A percentile compares a stretch with the other conserved stretches of the same genome.
phyloP scores from a whole-genome alignment of 768 basidiomycete species.

The Suillus plorans region DNA sequence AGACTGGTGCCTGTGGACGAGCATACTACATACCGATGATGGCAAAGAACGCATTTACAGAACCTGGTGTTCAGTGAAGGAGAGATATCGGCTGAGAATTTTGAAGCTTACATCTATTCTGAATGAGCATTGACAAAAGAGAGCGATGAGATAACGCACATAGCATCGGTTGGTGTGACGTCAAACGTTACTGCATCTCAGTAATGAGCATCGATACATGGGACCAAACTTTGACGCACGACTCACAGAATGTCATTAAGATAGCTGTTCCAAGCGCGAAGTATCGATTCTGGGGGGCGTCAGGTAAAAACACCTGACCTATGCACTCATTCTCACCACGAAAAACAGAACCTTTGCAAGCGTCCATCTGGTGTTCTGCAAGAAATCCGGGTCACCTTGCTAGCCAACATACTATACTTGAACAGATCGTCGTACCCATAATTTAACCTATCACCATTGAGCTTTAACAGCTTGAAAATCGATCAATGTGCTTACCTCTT shows the following conservation, averaged over 20 bases:
- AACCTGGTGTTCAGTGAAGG: background rate
- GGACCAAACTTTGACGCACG: background rate
- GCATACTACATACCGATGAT: background rate
- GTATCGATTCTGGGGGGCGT: slow-evolving; percentile 6
- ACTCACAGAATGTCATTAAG: slow-evolving; percentile 6
- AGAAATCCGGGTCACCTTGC: background rate
- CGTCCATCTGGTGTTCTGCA: slow-evolving; percentile 2
- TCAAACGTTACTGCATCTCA: background rate
- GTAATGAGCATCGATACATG: background rate
- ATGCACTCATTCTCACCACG: background rate
- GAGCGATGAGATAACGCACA: background rate
- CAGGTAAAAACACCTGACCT: background rate
- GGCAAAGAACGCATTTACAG: background rate
- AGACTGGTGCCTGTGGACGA: background rate
- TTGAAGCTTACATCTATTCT: background rate
- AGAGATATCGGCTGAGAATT: background rate
- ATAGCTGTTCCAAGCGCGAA: slow-evolving; percentile 4
- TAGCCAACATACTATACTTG: background rate
- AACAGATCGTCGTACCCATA: slow-evolving; percentile 5
- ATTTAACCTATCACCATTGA: slow-evolving; percentile 2
- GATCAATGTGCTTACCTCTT: slow-evolving; percentile 2
- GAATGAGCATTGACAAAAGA: background rate
- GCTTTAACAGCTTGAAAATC: background rate
- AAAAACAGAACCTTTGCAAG: slow-evolving; percentile 3
- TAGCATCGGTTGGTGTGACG: background rate